phyloP scores from a whole-genome alignment of 768 basidiomycete genomes.

The Tricholoma hemisulphureum region DNA sequence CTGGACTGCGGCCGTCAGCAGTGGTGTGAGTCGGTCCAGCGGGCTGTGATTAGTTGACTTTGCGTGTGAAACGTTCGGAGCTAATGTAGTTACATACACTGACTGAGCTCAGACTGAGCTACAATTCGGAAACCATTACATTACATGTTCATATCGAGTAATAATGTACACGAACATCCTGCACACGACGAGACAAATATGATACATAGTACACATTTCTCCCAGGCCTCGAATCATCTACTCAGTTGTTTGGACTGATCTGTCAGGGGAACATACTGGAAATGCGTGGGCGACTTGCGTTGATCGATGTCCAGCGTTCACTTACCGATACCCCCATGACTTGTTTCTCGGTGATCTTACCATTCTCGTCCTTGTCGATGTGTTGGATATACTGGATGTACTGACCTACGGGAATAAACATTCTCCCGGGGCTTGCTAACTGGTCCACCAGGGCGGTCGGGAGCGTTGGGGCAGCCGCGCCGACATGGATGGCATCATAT shows the following conservation, averaged over 20 bases:
- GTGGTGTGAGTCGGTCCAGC: too few relatives aligned
- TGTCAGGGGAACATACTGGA: slow-evolving; percentile 69
- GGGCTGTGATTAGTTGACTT: too few relatives aligned
- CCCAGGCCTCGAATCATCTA: not conserved
- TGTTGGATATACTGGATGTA: slow-evolving; percentile 61
- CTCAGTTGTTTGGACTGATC: slow-evolving; percentile 48
- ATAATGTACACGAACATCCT: not conserved
- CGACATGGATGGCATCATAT: slow-evolving; percentile 89
- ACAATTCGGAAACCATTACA: too few relatives aligned
- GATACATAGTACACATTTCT: not conserved
- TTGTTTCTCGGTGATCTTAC: slow-evolving; percentile 58
- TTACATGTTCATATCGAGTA: too few relatives aligned
- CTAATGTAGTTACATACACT: too few relatives aligned
- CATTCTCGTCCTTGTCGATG: slow-evolving; percentile 75
- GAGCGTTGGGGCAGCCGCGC: slow-evolving; percentile 80
- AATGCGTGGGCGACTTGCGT: not conserved
- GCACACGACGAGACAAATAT: not conserved
- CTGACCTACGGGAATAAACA: slow-evolving; percentile 92
- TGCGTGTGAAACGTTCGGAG: too few relatives aligned
- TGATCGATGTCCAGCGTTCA: slow-evolving; percentile 6
- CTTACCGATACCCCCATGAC: slow-evolving; percentile 84
- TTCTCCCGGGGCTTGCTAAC: slow-evolving; percentile 69
- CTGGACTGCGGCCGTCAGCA: too few relatives aligned
- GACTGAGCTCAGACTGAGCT: too few relatives aligned
- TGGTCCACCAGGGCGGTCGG: slow-evolving; percentile 76